Base-by-base conservation (phyloP, 208 protist genomes). In the Trypanosoma melophagium region DNA sequence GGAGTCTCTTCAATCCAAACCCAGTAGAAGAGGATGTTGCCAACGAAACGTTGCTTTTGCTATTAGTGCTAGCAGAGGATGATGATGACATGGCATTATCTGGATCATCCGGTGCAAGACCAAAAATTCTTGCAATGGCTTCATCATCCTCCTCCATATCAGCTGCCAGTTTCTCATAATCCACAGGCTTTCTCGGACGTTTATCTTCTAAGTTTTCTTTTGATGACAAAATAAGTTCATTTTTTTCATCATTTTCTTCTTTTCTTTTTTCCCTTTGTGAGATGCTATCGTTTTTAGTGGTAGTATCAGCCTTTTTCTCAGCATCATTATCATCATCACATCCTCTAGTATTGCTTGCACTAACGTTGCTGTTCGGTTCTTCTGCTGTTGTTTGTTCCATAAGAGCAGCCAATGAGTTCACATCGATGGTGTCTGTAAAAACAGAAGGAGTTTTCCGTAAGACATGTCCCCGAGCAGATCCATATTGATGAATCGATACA, bases 401-500 rank as follows among this genome's bases (percentile, higher is more conserved):
- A n/a, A 80, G 45, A 14, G 61, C 56, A 3, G 67, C 61, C 25
- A 74, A 44, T 25, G 49, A 62, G 14, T 54, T 59, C 13, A 76
- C 16, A 17, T 66, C 51, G 38, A 79, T 72, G 2, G 52, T 45
- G 14, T 70, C 56, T 3, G 56, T 38, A 22, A 73, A 58, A 9
- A 68, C 60, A 19, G 74, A 58, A 3, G 69, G 70, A 1, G 35
- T 51, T 52, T 92, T 89, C 13, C 89, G 78, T 7, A 96, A 66
- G 9, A 90, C 69, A 74, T 94, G 91, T 0, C 79, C 81, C 2
- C 69, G 64, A 22, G 80, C 86, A 14, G 81, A 80, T 40, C 82
- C 77, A 74, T 97, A 88, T 55, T 97, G 84, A 69, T 99, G 97
- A 7, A 99, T 78, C 4, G 86, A 96, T 14, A 99, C 76, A 54